Percentiles rank a stretch among this genome's conserved stretches.
Evolutionary conservation across 345 rosid species (phyloP).

Genomic region (Reutealis trisperma): DNA sequence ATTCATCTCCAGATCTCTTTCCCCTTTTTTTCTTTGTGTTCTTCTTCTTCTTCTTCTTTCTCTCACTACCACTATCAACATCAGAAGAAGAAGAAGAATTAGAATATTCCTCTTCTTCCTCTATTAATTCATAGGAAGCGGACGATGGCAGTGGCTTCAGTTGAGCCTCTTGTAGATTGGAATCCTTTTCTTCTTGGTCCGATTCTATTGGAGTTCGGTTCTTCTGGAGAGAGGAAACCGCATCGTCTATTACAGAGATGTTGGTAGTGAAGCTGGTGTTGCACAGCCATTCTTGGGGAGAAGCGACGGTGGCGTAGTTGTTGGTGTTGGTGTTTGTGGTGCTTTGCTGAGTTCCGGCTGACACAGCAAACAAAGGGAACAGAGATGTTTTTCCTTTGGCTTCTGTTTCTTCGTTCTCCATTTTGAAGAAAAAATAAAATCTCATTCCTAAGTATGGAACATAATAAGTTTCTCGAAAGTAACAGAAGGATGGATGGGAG

Average conservation of each 20-base stretch:
- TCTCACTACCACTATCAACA: constrained; percentile 29
- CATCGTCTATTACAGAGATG: constrained; percentile 55
- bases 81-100: constrained; percentile 5
- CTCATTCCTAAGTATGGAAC: too few relatives aligned
- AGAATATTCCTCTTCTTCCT: constrained; percentile 11
- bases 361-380: constrained; percentile 44
- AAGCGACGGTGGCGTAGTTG: constrained; percentile 26
- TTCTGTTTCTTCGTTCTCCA: constrained; percentile 8
- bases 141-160: constrained; percentile 8
- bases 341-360: constrained; percentile 19
- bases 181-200: constrained; percentile 36
- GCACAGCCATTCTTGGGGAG: constrained; percentile 59
- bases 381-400: constrained; percentile 17
- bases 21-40: constrained; percentile 27
- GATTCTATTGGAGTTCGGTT: constrained; percentile 16
- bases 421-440: not conserved
- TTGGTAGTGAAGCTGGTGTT: constrained; percentile 84
- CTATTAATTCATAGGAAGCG: constrained; percentile 46
- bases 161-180: not conserved
- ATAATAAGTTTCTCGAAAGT: too few relatives aligned
- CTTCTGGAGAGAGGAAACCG: constrained; percentile 40
- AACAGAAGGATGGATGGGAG: too few relatives aligned
- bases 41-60: constrained; percentile 38
- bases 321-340: constrained; percentile 24
- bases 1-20: constrained; percentile 33